Conservation (phyloP, 1,284 basidiomycete genomes). For the Papiliotrema fonsecae region DNA sequence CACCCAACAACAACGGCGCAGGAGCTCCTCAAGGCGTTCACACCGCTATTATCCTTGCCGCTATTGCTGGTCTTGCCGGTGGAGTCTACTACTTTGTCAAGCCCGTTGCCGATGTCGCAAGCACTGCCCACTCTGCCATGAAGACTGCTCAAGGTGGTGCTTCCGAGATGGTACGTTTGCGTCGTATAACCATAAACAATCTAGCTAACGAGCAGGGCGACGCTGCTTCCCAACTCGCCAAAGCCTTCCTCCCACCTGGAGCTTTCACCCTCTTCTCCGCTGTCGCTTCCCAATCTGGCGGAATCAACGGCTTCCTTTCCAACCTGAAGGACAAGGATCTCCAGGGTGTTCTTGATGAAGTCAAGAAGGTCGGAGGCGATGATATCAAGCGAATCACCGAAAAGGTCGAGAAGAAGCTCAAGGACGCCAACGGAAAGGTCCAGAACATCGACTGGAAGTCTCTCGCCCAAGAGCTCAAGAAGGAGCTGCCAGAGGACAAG, state of each 20-base stretch:
- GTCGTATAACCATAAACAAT: too few species aligned
- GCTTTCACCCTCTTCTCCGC: slow-evolving; percentile 31
- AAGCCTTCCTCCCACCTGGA: slow-evolving; percentile 30
- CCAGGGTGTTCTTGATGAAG: slow-evolving; percentile 32
- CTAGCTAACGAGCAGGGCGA: too few species aligned
- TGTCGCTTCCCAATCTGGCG: slow-evolving; percentile 27
- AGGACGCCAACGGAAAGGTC: slow-evolving; percentile 40
- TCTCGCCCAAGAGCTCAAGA: slow-evolving; percentile 33
- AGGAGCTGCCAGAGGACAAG: slow-evolving; percentile 35
- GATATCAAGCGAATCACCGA: slow-evolving; percentile 40
- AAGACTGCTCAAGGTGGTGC: slow-evolving; percentile 22
- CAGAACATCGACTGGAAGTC: slow-evolving; percentile 43
- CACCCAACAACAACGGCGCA: slow-evolving; percentile 3
- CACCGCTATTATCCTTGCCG: slow-evolving; percentile 37
- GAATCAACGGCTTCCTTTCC: slow-evolving; percentile 36
- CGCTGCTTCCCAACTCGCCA: slow-evolving; percentile 24
- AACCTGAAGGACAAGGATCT: slow-evolving; percentile 41
- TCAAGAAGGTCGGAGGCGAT: slow-evolving; percentile 43
- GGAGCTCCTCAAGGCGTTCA: slow-evolving; percentile 12
- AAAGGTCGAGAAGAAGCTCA: slow-evolving; percentile 38
- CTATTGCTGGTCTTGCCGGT: slow-evolving; percentile 30
- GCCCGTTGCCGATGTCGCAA: slow-evolving; percentile 42
- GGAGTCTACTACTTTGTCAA: slow-evolving; percentile 42
- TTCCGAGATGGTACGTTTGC: slow-evolving; percentile 11
- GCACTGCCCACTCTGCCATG: slow-evolving; percentile 20